Evolutionary conservation across 371 early-diverging fungal species (phyloP).

Genomic region (Dichotomocladium elegans): DNA sequence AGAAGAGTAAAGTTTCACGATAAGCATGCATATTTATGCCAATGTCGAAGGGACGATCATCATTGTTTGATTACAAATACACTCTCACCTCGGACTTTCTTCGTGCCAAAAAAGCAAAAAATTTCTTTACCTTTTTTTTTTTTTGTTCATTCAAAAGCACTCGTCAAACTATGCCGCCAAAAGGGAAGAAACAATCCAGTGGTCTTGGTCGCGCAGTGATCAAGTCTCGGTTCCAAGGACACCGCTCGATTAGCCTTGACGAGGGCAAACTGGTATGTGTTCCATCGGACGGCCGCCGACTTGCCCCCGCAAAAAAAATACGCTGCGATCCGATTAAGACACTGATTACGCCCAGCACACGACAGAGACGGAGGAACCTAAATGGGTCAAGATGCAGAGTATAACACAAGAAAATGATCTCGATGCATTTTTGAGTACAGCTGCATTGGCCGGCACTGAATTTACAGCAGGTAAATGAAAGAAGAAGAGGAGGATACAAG

Average conservation of each 20-base stretch:
- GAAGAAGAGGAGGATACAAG: too few species aligned
- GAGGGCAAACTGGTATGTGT: constrained; percentile 64
- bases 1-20: too few species aligned
- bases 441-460: constrained; percentile 91
- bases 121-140: too few species aligned
- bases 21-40: too few species aligned
- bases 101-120: too few species aligned
- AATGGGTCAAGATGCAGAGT: constrained; percentile 88
- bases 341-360: constrained; percentile 63
- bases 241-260: constrained; percentile 64
- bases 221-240: constrained; percentile 84
- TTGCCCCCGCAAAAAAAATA: too few species aligned
- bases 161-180: constrained; percentile 8
- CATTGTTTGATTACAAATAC: too few species aligned
- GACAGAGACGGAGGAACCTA: constrained; percentile 80
- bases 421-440: constrained; percentile 93
- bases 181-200: constrained; percentile 12
- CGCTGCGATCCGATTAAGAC: too few species aligned
- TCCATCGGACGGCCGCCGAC: too few species aligned
- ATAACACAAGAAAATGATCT: constrained; percentile 96
- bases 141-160: too few species aligned
- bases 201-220: constrained; percentile 91
- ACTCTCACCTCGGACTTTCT: too few species aligned
- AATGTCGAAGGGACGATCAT: too few species aligned
- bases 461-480: constrained; percentile 93